Evolutionary conservation across 2,329 filamentous ascomycete species (phyloP).

Genomic region (Seiridium unicorne): DNA sequence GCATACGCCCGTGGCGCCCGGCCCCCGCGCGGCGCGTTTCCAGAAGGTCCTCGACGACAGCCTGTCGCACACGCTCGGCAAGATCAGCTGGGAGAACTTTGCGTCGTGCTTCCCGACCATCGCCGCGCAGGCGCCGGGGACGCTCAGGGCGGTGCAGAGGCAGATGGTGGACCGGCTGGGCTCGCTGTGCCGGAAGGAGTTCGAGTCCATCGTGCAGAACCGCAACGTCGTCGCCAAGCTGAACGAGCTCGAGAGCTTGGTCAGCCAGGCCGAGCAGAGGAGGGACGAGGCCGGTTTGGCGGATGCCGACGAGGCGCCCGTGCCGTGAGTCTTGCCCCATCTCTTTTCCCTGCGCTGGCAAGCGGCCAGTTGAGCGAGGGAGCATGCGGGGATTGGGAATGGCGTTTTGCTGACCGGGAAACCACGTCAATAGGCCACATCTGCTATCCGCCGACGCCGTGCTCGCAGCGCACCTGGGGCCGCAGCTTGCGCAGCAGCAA

Average conservation of each 20-base stretch:
- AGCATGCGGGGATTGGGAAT: background rate
- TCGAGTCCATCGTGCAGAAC: slow-evolving; percentile 50
- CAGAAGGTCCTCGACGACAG: slow-evolving; percentile 51
- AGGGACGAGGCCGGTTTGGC: slow-evolving; percentile 27
- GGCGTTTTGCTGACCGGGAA: background rate
- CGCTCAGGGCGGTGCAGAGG: slow-evolving; percentile 53
- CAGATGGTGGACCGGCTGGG: slow-evolving; percentile 57
- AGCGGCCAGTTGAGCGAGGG: background rate
- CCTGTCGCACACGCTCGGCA: slow-evolving; percentile 52
- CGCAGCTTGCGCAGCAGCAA: slow-evolving; percentile 51
- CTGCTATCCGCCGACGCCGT: slow-evolving; percentile 51
- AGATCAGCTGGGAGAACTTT: slow-evolving; percentile 57
- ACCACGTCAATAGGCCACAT: slow-evolving; percentile 42
- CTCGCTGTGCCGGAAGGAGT: slow-evolving; percentile 56
- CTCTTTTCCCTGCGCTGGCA: too few species aligned
- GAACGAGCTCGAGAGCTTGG: slow-evolving; percentile 57
- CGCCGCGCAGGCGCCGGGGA: slow-evolving; percentile 46
- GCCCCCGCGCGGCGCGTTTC: slow-evolving; percentile 56
- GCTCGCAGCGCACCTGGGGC: slow-evolving; percentile 53
- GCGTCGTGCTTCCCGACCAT: slow-evolving; percentile 61
- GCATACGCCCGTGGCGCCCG: slow-evolving; percentile 46
- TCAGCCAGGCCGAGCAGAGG: slow-evolving; percentile 46
- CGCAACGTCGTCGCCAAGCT: slow-evolving; percentile 54
- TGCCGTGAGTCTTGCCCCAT: slow-evolving; percentile 38
- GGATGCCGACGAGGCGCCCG: slow-evolving; percentile 29